Conservation (phyloP, 2,329 filamentous ascomycete species). For the Fusarium lateritium region DNA sequence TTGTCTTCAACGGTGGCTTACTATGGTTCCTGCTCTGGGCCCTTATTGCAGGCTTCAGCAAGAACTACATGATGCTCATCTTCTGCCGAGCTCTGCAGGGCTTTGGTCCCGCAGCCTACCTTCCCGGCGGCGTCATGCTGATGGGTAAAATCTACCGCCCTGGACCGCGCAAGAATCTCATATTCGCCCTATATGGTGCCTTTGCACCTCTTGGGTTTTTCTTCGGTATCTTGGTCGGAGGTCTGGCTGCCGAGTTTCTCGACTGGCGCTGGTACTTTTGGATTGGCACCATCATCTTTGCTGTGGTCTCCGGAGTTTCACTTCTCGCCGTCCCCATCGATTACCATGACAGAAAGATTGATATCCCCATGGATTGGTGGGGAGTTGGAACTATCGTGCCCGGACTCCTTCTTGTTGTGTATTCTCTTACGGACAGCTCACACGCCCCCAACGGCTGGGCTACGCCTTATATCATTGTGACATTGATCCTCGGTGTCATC, state of each 20-base stretch:
- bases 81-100: slow-evolving; percentile 82
- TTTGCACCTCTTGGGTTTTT: slow-evolving; percentile 72
- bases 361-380: slow-evolving; percentile 71
- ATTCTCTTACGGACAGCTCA: slow-evolving; percentile 76
- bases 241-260: slow-evolving; percentile 71
- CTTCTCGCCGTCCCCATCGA: slow-evolving; percentile 57
- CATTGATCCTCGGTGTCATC: slow-evolving; percentile 69
- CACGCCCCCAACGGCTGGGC: slow-evolving; percentile 74
- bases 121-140: slow-evolving; percentile 79
- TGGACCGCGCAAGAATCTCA: slow-evolving; percentile 78
- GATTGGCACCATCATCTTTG: slow-evolving; percentile 65
- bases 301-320: slow-evolving; percentile 64
- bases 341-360: slow-evolving; percentile 43
- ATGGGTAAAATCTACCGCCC: slow-evolving; percentile 78
- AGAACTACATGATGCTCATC: slow-evolving; percentile 78
- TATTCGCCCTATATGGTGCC: slow-evolving; percentile 72
- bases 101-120: slow-evolving; percentile 78
- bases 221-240: slow-evolving; percentile 76
- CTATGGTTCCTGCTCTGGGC: slow-evolving; percentile 79
- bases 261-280: slow-evolving; percentile 80
- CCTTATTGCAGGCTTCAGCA: slow-evolving; percentile 78
- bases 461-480: slow-evolving; percentile 75
- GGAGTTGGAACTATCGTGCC: slow-evolving; percentile 68
- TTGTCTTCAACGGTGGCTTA: slow-evolving; percentile 72
- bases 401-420: slow-evolving; percentile 75